A percentile compares a stretch with the other conserved stretches of the same genome.
Conservation (phyloP, 2,329 filamentous ascomycete species). For the Claviceps monticola region DNA sequence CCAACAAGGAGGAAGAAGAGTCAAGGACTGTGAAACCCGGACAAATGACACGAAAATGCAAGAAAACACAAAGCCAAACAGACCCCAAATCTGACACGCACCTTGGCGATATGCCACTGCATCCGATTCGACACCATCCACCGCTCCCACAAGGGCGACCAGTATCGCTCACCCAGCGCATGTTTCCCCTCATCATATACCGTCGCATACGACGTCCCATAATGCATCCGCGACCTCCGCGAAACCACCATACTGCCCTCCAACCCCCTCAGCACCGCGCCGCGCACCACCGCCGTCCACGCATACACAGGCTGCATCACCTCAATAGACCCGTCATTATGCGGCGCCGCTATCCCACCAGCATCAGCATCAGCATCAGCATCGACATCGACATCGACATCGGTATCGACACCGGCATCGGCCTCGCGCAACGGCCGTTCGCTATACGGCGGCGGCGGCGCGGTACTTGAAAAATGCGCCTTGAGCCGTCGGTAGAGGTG, state of each 20-base stretch:
- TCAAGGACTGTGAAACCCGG: too few relatives aligned
- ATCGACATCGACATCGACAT: too few relatives aligned
- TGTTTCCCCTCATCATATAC: slow-evolving; percentile 68
- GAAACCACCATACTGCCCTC: slow-evolving; percentile 71
- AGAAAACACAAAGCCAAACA: neutral
- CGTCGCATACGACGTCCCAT: slow-evolving; percentile 70
- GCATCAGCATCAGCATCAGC: slow-evolving; percentile 16
- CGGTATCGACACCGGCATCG: slow-evolving; percentile 21
- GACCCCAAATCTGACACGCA: slow-evolving; percentile 18
- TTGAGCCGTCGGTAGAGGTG: slow-evolving; percentile 62
- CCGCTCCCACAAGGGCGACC: slow-evolving; percentile 65
- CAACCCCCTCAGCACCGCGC: slow-evolving; percentile 59
- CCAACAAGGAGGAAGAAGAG: too few relatives aligned
- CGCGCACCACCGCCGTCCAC: slow-evolving; percentile 69
- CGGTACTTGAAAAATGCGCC: slow-evolving; percentile 37
- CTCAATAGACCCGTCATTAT: slow-evolving; percentile 48
- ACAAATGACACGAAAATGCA: neutral
- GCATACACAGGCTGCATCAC: slow-evolving; percentile 74
- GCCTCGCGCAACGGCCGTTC: slow-evolving; percentile 53
- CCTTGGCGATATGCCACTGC: slow-evolving; percentile 77
- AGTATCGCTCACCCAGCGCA: slow-evolving; percentile 59
- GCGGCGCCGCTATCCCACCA: slow-evolving; percentile 18
- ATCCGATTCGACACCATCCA: slow-evolving; percentile 77
- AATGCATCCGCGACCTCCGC: slow-evolving; percentile 60
- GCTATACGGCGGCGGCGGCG: slow-evolving; percentile 42